A percentile compares a stretch with the other conserved stretches of the same genome.
phyloP scores from a whole-genome alignment of 148 eudicot species.

The Spergularia marina region DNA sequence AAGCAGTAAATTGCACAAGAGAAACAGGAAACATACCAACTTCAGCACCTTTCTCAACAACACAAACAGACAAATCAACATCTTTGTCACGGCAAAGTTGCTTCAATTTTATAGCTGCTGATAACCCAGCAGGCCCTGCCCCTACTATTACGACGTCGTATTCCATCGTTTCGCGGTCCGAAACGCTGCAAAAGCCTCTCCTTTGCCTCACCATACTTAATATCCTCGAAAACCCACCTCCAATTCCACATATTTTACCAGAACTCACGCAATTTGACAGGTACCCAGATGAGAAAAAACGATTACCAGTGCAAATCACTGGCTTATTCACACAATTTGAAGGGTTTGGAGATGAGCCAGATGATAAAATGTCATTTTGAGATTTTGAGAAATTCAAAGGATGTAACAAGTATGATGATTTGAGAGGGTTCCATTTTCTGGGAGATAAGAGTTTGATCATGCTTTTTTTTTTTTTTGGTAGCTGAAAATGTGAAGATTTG shows the following conservation, averaged over 20 bases:
- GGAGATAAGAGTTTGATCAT: conserved; percentile 34
- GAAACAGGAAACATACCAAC: conserved; percentile 53
- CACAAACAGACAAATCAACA: conserved; percentile 82
- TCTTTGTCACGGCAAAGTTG: conserved; percentile 62
- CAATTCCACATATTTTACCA: conserved; percentile 1
- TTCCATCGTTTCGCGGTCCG: conserved; percentile 56
- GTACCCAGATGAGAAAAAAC: conserved; percentile 39
- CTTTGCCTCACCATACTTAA: conserved; percentile 17
- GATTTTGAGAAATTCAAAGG: conserved; percentile 1
- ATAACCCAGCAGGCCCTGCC: conserved; percentile 93
- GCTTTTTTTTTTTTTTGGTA: background rate
- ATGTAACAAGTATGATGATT: conserved; percentile 12
- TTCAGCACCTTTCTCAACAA: conserved; percentile 93
- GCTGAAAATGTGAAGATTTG: background rate
- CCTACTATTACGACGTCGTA: conserved; percentile 94
- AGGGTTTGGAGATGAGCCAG: conserved; percentile 28
- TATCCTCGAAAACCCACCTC: conserved; percentile 30
- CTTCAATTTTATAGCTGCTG: conserved; percentile 87
- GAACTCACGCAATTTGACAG: conserved; percentile 12
- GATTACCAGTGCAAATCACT: background rate
- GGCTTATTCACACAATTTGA: background rate
- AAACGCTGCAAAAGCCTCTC: conserved; percentile 42
- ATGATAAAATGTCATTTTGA: conserved; percentile 15
- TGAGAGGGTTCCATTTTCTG: conserved; percentile 21
- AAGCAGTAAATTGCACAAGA: background rate